Evolutionary conservation across 2,329 filamentous ascomycete species (phyloP), one percentile per base, ranked within the genome.

Genomic region (Zarea fungicola): DNA sequence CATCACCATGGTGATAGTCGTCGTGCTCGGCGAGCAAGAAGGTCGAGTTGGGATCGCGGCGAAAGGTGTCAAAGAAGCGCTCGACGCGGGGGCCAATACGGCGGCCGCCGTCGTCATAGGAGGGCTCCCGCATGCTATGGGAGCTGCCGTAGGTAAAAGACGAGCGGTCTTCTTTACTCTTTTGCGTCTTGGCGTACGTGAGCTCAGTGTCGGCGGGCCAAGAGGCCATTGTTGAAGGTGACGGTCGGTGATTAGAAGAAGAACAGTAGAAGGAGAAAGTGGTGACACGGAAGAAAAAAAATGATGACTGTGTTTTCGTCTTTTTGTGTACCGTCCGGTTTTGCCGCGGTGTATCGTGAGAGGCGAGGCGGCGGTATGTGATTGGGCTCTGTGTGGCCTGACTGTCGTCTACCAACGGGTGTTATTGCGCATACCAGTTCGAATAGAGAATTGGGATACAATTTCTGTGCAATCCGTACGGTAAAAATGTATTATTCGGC

Each of bases 41-140:
- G 50, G 68, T 69, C 48, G 70, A 66, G 55, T 65, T 63, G 7
- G 80, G 77, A 56, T 85, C 81, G 51, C 81, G 76, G 57, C 76
- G 77, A 70, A 87, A 86, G 64, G 78, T 76, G 65, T 85, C 77
- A 57, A 83, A 54, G 59, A 81, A 71, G 52, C 72, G 72, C 14
- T 62, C 62, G 51, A 72, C 57, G 52, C 32, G 65, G 63, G 44
- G 60, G 55, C 28, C 26, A 8, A 13, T 16, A 18, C 23, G 55
- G 52, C 18, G 59, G 55, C 8, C 71, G 66, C 34, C n/a, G n/a
- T n/a, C n/a, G n/a, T 71, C 67, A 60, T 76, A 75, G 25, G 70
- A 56, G 31, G 74, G 71, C 55, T 75, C 73, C 45, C 73, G 73
- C 72, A 74, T 77, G 56, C 72, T 76, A 61, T 72, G 70, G 47